A percentile compares a stretch with the other conserved stretches of the same genome.
phyloP scores from a whole-genome alignment of 2,329 filamentous ascomycete species.

The Hawksworthiomyces lignivorus region DNA sequence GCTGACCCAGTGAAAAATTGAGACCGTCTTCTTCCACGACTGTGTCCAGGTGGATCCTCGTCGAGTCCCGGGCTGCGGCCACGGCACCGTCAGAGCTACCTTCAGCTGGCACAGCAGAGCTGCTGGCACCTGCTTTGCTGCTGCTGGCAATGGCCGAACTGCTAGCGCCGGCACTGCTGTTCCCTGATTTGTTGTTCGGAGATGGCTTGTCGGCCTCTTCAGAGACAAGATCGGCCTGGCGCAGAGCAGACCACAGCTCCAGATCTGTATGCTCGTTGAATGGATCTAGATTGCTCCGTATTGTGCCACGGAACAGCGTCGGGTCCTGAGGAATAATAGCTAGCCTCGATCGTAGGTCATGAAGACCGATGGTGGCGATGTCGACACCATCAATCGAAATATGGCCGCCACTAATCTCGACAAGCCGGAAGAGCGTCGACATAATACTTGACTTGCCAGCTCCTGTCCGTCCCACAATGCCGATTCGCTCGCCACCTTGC shows the following conservation, averaged over 20 bases:
- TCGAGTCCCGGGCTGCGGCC: slow-evolving; percentile 22
- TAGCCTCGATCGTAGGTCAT: slow-evolving; percentile 66
- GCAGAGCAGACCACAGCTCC: slow-evolving; percentile 69
- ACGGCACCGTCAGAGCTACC: background rate
- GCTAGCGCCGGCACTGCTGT: background rate
- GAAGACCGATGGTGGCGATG: slow-evolving; percentile 66
- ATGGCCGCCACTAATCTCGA: slow-evolving; percentile 54
- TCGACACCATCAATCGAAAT: slow-evolving; percentile 60
- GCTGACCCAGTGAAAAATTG: slow-evolving; percentile 91
- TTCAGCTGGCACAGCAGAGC: background rate
- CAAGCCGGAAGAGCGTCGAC: slow-evolving; percentile 71
- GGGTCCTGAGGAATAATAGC: slow-evolving; percentile 82
- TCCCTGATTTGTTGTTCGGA: background rate
- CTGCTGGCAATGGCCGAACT: background rate
- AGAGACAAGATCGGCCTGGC: slow-evolving; percentile 62
- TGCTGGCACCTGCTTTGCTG: background rate
- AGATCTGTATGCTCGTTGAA: slow-evolving; percentile 72
- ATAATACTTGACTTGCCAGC: slow-evolving; percentile 81
- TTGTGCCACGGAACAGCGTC: slow-evolving; percentile 73
- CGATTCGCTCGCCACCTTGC: slow-evolving; percentile 67
- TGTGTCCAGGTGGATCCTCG: slow-evolving; percentile 73
- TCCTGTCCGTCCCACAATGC: slow-evolving; percentile 73
- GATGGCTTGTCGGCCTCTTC: slow-evolving; percentile 28
- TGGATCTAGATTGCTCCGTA: slow-evolving; percentile 72
- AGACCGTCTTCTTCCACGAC: slow-evolving; percentile 88